These are phyloP conservation scores for Yarrowia divulgata DNA, from an alignment of 805 yeast genomes.

Conservation along the genomic window DNA sequence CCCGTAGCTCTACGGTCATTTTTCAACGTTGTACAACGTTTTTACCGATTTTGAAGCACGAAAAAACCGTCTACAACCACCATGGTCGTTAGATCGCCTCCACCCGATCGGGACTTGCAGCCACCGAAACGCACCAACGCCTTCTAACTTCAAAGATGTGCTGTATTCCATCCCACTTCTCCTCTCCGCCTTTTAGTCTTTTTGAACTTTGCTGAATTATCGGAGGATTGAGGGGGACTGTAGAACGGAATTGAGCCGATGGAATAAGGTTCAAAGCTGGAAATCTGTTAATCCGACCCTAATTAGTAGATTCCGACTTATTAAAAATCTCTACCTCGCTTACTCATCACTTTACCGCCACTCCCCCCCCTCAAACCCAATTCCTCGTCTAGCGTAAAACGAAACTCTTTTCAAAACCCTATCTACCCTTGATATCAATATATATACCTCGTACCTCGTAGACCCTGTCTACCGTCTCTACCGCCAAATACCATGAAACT, in stretches of 20 bases:
- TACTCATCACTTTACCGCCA: background rate
- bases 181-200: background rate
- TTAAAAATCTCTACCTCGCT: background rate
- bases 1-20: no score
- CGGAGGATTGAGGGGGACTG: background rate
- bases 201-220: background rate
- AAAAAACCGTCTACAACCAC: no score
- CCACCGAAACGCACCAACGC: no score
- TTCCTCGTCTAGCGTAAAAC: background rate
- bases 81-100: no score
- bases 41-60: no score
- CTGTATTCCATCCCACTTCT: constrained; percentile 12
- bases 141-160: background rate
- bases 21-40: no score
- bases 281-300: background rate
- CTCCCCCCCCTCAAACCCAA: background rate
- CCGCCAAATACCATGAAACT: constrained; percentile 4
- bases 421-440: background rate
- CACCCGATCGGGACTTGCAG: no score
- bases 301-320: background rate
- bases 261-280: background rate
- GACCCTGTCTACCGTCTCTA: no score
- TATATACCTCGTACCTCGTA: background rate
- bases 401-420: background rate
- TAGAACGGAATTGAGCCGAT: background rate